These are phyloP conservation scores for Marsdenia floribunda DNA, from an alignment of 257 asterid species.

Conservation along the genomic window DNA sequence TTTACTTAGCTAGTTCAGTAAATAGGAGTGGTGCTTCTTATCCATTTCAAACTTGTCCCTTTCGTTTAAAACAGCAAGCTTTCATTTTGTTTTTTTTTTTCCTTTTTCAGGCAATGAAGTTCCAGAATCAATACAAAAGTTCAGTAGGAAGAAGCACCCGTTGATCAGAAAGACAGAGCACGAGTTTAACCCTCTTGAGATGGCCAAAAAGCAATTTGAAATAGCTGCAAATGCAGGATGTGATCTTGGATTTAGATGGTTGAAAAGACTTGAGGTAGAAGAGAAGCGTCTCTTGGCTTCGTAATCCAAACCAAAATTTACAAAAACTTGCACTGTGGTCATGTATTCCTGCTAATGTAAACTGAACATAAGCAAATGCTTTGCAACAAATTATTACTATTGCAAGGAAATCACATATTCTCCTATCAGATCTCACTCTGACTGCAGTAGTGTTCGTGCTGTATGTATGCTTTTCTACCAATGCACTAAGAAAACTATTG, in stretches of 20 bases:
- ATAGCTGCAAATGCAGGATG: constrained; percentile 79
- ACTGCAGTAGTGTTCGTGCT: too few species aligned
- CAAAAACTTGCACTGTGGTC: background rate
- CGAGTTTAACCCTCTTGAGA: constrained; percentile 47
- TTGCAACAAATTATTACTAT: too few species aligned
- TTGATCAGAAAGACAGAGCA: constrained; percentile 26
- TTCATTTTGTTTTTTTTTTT: constrained; percentile 17
- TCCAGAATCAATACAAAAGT: constrained; percentile 63
- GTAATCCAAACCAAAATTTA: constrained; percentile 6
- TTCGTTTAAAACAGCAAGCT: background rate
- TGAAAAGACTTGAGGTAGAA: constrained; percentile 62
- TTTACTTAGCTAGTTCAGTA: background rate
- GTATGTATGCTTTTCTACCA: too few species aligned
- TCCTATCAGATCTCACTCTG: too few species aligned
- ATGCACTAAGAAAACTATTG: too few species aligned
- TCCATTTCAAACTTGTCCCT: background rate
- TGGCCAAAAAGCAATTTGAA: constrained; percentile 77
- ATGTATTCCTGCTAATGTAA: background rate
- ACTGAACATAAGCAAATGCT: too few species aligned
- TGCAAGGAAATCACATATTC: too few species aligned
- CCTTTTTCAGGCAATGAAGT: constrained; percentile 54
- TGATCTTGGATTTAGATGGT: constrained; percentile 91
- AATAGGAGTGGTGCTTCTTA: background rate
- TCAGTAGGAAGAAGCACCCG: constrained; percentile 37
- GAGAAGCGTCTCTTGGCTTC: constrained; percentile 36